These are phyloP conservation scores for Alternaria sp. DNA, from an alignment of 2,329 filamentous ascomycete genomes.

Conservation along the genomic window DNA sequence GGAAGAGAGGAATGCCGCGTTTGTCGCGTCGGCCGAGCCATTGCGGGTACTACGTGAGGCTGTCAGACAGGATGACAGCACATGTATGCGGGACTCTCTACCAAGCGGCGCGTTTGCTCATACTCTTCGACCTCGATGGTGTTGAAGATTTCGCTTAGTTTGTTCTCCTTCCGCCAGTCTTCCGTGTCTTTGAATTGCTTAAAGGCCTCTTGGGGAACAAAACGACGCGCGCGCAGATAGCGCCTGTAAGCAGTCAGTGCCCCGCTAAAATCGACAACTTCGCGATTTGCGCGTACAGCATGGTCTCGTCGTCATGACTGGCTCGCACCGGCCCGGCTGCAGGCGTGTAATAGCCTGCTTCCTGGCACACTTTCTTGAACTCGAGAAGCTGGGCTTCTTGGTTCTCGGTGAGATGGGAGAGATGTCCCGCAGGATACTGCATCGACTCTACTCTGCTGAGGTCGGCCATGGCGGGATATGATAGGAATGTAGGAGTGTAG, in stretches of 20 bases:
- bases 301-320: constrained; percentile 75
- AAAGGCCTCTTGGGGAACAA: constrained; percentile 77
- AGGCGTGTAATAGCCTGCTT: constrained; percentile 68
- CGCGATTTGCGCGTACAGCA: constrained; percentile 62
- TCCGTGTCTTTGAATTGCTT: constrained; percentile 88
- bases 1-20: constrained; percentile 88
- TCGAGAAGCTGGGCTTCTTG: constrained; percentile 71
- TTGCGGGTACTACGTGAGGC: constrained; percentile 75
- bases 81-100: constrained; percentile 48
- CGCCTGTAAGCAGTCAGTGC: constrained; percentile 62
- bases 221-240: constrained; percentile 84
- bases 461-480: constrained; percentile 36
- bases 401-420: constrained; percentile 73
- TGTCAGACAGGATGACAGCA: constrained; percentile 21
- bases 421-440: constrained; percentile 76
- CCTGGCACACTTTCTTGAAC: constrained; percentile 73
- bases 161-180: constrained; percentile 81
- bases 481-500: background rate
- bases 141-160: constrained; percentile 79
- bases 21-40: constrained; percentile 92
- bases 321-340: constrained; percentile 46
- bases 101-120: constrained; percentile 78
- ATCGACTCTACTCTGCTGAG: constrained; percentile 49
- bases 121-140: constrained; percentile 87
- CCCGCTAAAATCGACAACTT: constrained; percentile 17